Base-by-base conservation (phyloP, 352 stramenopile species). In the Globisporangium paroecandrum region DNA sequence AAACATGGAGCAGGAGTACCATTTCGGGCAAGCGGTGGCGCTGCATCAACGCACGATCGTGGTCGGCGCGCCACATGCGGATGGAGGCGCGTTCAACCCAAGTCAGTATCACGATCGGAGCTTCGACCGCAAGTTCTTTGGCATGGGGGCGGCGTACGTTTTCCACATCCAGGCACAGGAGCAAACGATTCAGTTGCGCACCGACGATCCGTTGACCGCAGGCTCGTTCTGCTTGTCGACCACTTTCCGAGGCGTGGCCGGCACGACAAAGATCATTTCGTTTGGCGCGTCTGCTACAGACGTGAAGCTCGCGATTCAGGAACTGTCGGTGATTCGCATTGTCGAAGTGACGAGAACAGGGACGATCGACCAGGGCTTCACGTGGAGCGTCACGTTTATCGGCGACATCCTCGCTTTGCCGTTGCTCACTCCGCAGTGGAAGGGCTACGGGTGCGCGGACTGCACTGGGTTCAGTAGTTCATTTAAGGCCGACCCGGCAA, bases 11-110 rank as follows among this genome's bases (percentile, higher is more conserved):
- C 94, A 98, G 70, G 61, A 69, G 4, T 95, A 98, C 73, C 79
- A 81, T 10, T 98, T 98, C 74, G 95, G 96, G 3, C 68, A 81
- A 15, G 76, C 92, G 15, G 69, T 98, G 6, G 87, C 90, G n/a
- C 74, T 97, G 36, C 83, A 89, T 65, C 74, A 75, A 3, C 87
- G 94, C 41, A 97, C 88, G 2, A 82, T 99, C 34, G 87, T 95
- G 4, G 86, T 98, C 1, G 92, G 93, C 0, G 94, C 95, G 1
- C 95, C 95, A 5, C 89, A 89, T 46, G 89, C 85, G 3, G 84
- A 91, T 60, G 80, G 91, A n/a, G 91, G 95, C 1, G 66, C 73
- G 27, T 89, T 89, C 29, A 65, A 66, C 0, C 59, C 81, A 2
- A 65, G 74, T 20, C 64, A 93, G 65, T 91, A 93, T 41, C 66